Evolutionary conservation across 2,329 filamentous ascomycete genomes (phyloP).

Genomic region (Xylariaceae sp.): DNA sequence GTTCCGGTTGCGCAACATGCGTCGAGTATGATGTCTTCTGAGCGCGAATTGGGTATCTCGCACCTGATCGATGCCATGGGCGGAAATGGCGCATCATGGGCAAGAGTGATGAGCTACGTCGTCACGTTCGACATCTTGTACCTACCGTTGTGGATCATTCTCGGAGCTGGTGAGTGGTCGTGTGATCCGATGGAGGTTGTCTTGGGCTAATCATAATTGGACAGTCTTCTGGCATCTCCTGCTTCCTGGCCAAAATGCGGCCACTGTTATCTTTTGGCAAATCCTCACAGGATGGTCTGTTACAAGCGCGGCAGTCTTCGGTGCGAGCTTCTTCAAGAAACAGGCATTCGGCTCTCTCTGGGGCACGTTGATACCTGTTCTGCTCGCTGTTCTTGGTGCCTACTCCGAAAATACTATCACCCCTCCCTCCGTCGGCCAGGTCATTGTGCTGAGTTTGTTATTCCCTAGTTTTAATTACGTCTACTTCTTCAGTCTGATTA

Average conservation of each 20-base stretch:
- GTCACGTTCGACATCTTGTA: conserved; percentile 67
- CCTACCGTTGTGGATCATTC: conserved; percentile 39
- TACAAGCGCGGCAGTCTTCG: conserved; percentile 63
- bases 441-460: conserved; percentile 23
- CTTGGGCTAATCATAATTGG: conserved; percentile 24
- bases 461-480: conserved; percentile 33
- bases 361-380: conserved; percentile 26
- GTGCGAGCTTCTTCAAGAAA: conserved; percentile 35
- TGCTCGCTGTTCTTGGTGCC: conserved; percentile 24
- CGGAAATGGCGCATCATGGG: conserved; percentile 57
- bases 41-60: conserved; percentile 59
- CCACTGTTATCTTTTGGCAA: conserved; percentile 40
- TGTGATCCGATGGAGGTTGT: neutral
- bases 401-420: conserved; percentile 15
- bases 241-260: conserved; percentile 27
- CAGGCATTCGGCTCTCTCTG: conserved; percentile 30
- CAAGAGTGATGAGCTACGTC: conserved; percentile 60
- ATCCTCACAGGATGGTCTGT: conserved; percentile 46
- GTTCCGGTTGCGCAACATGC: conserved; percentile 69
- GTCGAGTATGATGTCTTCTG: conserved; percentile 65
- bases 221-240: conserved; percentile 30
- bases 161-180: conserved; percentile 27
- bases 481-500: conserved; percentile 28
- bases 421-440: conserved; percentile 12
- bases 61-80: conserved; percentile 73